A percentile compares a stretch with the other conserved stretches of the same genome.
Evolutionary conservation across 257 asterid genomes (phyloP).

Genomic region (Petrea volubilis): DNA sequence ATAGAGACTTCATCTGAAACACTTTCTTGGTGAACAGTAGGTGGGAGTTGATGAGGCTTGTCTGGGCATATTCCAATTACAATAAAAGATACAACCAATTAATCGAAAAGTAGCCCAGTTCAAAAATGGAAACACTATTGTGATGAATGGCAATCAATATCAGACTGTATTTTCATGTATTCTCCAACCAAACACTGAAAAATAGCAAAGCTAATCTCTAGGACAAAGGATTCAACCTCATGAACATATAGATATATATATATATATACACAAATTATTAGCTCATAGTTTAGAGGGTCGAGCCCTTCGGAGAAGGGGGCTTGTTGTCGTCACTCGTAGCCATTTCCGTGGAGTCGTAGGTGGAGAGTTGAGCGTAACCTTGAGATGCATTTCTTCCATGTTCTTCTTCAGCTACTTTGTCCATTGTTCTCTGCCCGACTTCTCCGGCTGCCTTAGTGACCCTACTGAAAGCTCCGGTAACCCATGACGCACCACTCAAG

Average conservation of each 20-base stretch:
- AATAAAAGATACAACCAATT: background rate
- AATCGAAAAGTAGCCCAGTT: background rate
- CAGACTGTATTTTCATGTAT: constrained; percentile 6
- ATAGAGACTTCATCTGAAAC: no score
- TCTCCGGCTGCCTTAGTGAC: constrained; percentile 64
- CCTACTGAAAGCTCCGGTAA: constrained; percentile 58
- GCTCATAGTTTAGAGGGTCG: constrained; percentile 36
- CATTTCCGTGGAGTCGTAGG: constrained; percentile 33
- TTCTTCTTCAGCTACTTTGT: constrained; percentile 55
- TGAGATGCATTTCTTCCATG: constrained; percentile 39
- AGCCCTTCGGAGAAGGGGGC: constrained; percentile 48
- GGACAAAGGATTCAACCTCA: constrained; percentile 28
- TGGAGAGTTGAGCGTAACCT: constrained; percentile 38
- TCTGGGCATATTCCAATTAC: background rate
- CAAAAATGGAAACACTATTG: constrained; percentile 3
- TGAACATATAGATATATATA: constrained; percentile 5
- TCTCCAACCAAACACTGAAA: constrained; percentile 26
- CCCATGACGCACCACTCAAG: constrained; percentile 65
- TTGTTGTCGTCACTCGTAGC: constrained; percentile 31
- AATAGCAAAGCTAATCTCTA: constrained; percentile 18
- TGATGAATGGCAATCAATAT: background rate
- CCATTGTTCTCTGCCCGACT: constrained; percentile 64
- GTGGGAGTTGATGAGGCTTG: no score
- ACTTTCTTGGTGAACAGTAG: no score
- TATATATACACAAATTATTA: constrained; percentile 28